These are phyloP conservation scores for Aspergillus steynii DNA, from an alignment of 495 filamentous ascomycete genomes.

Conservation along the genomic window DNA sequence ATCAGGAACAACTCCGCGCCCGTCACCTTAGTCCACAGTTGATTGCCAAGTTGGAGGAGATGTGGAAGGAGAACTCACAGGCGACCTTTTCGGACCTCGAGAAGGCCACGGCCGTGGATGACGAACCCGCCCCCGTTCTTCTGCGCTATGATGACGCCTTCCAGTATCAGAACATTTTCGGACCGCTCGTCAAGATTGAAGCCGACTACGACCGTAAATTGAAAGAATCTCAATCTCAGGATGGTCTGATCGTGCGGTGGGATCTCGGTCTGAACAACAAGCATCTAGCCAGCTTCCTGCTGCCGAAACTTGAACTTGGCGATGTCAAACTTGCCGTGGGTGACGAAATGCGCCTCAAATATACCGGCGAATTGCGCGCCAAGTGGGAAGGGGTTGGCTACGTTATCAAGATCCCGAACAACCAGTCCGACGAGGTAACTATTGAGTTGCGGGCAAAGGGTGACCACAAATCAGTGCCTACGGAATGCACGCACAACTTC, in stretches of 20 bases:
- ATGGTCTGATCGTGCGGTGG: slow-evolving; percentile 91
- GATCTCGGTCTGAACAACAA: slow-evolving; percentile 97
- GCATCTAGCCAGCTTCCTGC: slow-evolving; percentile 90
- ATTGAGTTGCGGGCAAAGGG: slow-evolving; percentile 90
- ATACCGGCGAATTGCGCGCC: slow-evolving; percentile 89
- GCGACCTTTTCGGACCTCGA: slow-evolving; percentile 93
- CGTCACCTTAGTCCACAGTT: slow-evolving; percentile 91
- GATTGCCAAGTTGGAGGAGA: slow-evolving; percentile 95
- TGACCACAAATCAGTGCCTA: slow-evolving; percentile 91
- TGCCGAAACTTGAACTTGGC: slow-evolving; percentile 95
- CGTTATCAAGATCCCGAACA: slow-evolving; percentile 99
- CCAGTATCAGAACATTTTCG: slow-evolving; percentile 99
- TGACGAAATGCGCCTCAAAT: slow-evolving; percentile 97
- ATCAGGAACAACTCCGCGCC: slow-evolving; percentile 94
- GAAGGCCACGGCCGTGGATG: slow-evolving; percentile 89
- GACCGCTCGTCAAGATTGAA: slow-evolving; percentile 97
- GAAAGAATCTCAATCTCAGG: slow-evolving; percentile 97
- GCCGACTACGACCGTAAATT: slow-evolving; percentile 99
- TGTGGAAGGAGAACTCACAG: slow-evolving; percentile 95
- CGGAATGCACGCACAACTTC: slow-evolving; percentile 97
- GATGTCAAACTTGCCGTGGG: slow-evolving; percentile 98
- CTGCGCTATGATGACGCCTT: slow-evolving; percentile 96
- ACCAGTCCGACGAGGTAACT: slow-evolving; percentile 96
- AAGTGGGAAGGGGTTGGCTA: slow-evolving; percentile 99
- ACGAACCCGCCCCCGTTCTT: slow-evolving; percentile 90